These are phyloP conservation scores for Tetrapisispora phaffii DNA, from an alignment of 805 yeast genomes.

Conservation along the genomic window DNA sequence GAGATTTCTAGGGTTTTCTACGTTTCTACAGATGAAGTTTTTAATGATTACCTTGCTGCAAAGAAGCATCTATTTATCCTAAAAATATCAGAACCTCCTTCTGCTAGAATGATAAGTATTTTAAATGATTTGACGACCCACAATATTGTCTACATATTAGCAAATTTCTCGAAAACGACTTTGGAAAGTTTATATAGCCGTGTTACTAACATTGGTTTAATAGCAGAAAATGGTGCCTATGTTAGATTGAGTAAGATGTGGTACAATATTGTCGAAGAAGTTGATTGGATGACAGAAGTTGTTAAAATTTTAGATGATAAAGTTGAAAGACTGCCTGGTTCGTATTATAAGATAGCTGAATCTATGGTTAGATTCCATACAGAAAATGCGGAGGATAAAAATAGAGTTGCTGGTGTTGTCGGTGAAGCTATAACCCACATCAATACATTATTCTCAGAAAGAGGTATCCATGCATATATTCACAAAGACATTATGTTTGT, in stretches of 20 bases:
- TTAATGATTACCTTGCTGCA: constrained; percentile 23
- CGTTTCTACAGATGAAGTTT: constrained; percentile 24
- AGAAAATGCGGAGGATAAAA: constrained; percentile 52
- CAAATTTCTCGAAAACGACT: constrained; percentile 52
- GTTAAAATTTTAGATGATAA: constrained; percentile 28
- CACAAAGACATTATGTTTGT: constrained; percentile 61
- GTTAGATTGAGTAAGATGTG: constrained; percentile 50
- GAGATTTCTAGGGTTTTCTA: constrained; percentile 31
- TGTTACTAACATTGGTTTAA: constrained; percentile 61
- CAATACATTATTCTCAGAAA: constrained; percentile 58
- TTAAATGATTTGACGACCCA: constrained; percentile 52
- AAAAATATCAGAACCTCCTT: constrained; percentile 45
- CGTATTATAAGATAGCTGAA: constrained; percentile 62
- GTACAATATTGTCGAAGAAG: constrained; percentile 52
- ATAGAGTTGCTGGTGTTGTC: constrained; percentile 55
- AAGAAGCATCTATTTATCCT: constrained; percentile 39
- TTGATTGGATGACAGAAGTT: constrained; percentile 32
- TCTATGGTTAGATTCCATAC: constrained; percentile 71
- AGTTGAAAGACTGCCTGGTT: constrained; percentile 72
- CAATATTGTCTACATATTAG: constrained; percentile 64
- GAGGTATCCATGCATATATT: constrained; percentile 67
- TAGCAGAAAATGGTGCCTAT: constrained; percentile 87
- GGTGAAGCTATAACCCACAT: constrained; percentile 83
- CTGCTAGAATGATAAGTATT: constrained; percentile 46
- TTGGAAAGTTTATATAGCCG: constrained; percentile 61